Base-by-base conservation (phyloP, 345 rosid genomes). In the Ceriops decandra region DNA sequence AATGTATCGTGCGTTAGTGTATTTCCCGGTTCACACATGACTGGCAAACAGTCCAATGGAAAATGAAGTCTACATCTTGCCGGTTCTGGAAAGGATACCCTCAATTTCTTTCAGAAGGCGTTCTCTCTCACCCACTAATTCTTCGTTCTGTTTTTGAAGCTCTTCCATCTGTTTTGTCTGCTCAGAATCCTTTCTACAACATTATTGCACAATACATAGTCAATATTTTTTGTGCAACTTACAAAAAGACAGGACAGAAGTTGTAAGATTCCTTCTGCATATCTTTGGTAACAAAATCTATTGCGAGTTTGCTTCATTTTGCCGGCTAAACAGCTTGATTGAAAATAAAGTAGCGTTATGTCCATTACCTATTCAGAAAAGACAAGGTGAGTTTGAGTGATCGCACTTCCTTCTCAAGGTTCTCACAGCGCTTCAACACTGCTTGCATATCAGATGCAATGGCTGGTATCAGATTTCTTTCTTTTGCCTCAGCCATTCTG, bases 401-500 rank as follows among this genome's bases (percentile, higher is more conserved):
- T 47, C 95, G 81, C 21, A 86, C 95, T 85, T 88, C 95, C 85
- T 88, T 88, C 76, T 88, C 95, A 60, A 88, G 85, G 63, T 81
- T 82, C 30, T 86, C 91, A 58, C 85, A 86, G 57, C 88, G 77
- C 77, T 83, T 85, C 63, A 85, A 27, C 26, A 86, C 73, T 33
- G 88, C 63, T 56, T 83, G 88, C 87, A 83, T 72, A 65, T 86
- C 91, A 5, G 89, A 66, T 42, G 95, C 85, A 60, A 82, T 65
- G 52, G 79, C 74, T 58, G 88, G 82, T 57, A 82, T 79, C 35
- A 70, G 76, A 74, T 73, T 86, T 70, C 87, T 76, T 74, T 85
- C 95, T 71, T 85, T 86, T 60, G 95, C 95, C 75, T 86, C 90
- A 24, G 90, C 95, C 93, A 86, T 88, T 79, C 93, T 88, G 49